These are phyloP conservation scores for Pyrenophora teres DNA, from an alignment of 2,329 filamentous ascomycete genomes.

Conservation along the genomic window DNA sequence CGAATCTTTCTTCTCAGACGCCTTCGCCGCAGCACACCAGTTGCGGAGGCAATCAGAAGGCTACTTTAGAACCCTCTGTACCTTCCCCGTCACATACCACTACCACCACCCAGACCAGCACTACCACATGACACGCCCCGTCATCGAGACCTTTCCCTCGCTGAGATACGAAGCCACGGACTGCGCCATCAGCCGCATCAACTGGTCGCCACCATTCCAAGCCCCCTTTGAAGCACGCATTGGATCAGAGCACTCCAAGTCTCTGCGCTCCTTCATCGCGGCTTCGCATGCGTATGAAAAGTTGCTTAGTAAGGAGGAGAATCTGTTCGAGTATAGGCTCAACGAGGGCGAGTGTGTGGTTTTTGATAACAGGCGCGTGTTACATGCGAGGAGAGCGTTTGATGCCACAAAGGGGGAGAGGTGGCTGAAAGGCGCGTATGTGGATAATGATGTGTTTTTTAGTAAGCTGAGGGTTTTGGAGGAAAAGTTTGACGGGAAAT, in stretches of 20 bases:
- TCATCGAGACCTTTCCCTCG: constrained; percentile 55
- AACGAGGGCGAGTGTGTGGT: constrained; percentile 84
- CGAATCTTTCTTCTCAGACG: constrained; percentile 84
- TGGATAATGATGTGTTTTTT: constrained; percentile 68
- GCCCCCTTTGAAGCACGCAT: constrained; percentile 53
- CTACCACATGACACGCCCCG: constrained; percentile 64
- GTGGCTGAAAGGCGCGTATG: constrained; percentile 86
- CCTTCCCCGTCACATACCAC: constrained; percentile 62
- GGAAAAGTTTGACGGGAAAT: constrained; percentile 41
- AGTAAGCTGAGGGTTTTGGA: constrained; percentile 53
- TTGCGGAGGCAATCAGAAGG: constrained; percentile 16
- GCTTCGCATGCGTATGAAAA: constrained; percentile 62
- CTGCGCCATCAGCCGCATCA: constrained; percentile 53
- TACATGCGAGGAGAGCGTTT: constrained; percentile 83
- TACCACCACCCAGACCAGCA: constrained; percentile 67
- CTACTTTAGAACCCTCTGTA: constrained; percentile 51
- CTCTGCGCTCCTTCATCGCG: constrained; percentile 37
- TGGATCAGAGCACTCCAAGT: constrained; percentile 33
- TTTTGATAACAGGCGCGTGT: constrained; percentile 86
- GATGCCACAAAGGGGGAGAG: constrained; percentile 68
- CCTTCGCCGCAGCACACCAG: constrained; percentile 64
- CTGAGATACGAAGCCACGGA: constrained; percentile 35
- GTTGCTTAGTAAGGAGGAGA: constrained; percentile 61
- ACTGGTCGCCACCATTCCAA: constrained; percentile 85
- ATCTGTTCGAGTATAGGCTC: constrained; percentile 73